Base-by-base conservation (phyloP, 225 moss, liverwort and hornwort species). In the Sphagnum contortum region DNA sequence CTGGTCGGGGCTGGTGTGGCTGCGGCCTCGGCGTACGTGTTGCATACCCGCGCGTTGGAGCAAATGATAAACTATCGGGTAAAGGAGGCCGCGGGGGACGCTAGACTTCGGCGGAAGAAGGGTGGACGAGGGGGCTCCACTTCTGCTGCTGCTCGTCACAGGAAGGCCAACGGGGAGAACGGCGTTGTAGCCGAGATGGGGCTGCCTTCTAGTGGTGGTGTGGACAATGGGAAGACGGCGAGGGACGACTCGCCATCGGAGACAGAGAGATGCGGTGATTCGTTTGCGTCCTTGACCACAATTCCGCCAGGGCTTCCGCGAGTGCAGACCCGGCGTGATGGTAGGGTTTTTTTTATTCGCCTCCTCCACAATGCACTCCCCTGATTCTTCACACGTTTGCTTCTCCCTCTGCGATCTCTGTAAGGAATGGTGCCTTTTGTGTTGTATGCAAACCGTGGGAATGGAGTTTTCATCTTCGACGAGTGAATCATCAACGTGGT, bases 231-330 rank as follows among this genome's bases (percentile, higher is more conserved):
- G 61, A 75, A 72, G 46, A 55, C 5, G 3, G 47, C 12, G 29
- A 13, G 51, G 52, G 73, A 74, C 44, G 72, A 64, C 56, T 68
- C 65, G 14, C 55, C 79, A 3, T 55, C 44, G 45, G 13, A 13
- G 64, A 63, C 51, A 67, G 76, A 72, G 72, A 70, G 66, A 66
- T 29, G 29, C 29, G 68, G 53, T 3, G 80, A 76, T 55, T 74
- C 81, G 3, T 76, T 72, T 60, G 77, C 76, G 14, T 75, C 70
- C 48, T 76, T 87, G 68, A 71, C 71, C 59, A 67, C 74, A 49
- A 87, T 87, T 65, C 80, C 85, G 0, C 70, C 71, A 1, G 87
- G 87, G 68, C 90, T 98, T 5, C 88, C 90, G 45, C 73, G 75
- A 59, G 87, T 90, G 65, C 90, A 96, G 57, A 86, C 80, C 5